A percentile compares a stretch with the other conserved stretches of the same genome.
These are phyloP conservation scores for Lupinus albus DNA, from an alignment of 306 rosid species.

Conservation along the genomic window DNA sequence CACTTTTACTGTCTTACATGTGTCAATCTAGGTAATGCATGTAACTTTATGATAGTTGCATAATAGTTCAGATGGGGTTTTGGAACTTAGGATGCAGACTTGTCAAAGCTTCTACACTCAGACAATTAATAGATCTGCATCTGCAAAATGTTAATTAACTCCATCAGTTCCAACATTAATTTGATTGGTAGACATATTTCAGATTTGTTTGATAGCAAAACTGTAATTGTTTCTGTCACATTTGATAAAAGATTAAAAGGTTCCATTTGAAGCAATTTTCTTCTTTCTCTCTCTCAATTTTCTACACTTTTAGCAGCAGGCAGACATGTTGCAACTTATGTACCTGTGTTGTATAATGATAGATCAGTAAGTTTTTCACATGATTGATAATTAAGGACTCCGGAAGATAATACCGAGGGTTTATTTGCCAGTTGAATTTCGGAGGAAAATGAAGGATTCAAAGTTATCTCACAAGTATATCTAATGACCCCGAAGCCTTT, in stretches of 20 bases:
- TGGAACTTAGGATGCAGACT: conserved; percentile 38
- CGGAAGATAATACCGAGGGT: not conserved
- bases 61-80: conserved; percentile 33
- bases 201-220: conserved; percentile 34
- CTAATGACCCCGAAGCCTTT: no score
- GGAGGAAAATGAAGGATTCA: no score
- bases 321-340: not conserved
- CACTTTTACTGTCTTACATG: conserved; percentile 21
- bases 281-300: not conserved
- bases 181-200: conserved; percentile 31
- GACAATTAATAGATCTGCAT: conserved; percentile 27
- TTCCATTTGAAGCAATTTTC: conserved; percentile 29
- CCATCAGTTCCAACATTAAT: conserved; percentile 9
- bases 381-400: not conserved
- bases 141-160: conserved; percentile 34
- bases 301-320: not conserved
- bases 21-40: conserved; percentile 32
- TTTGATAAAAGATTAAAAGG: conserved; percentile 37
- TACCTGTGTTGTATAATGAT: not conserved
- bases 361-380: not conserved
- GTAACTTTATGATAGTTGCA: conserved; percentile 4
- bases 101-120: conserved; percentile 38
- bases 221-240: conserved; percentile 38
- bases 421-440: no score
- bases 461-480: no score